Percentiles rank a stretch among this genome's conserved stretches.
Evolutionary conservation across 352 stramenopile genomes (phyloP).

Genomic region (Phytophthora podocarpi): DNA sequence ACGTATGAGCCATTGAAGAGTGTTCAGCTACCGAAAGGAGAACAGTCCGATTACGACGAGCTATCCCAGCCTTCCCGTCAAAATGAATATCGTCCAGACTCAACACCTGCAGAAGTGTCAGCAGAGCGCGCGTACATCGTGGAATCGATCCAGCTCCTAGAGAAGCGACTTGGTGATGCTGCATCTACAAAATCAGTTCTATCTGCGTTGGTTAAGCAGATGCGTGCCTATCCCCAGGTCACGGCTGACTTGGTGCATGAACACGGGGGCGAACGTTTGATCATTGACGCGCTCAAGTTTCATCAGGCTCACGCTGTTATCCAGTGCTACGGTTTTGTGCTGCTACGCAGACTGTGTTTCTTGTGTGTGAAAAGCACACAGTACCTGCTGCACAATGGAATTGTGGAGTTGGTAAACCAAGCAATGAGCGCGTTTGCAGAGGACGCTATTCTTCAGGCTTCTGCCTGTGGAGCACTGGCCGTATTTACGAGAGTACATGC

Average conservation of each 20-base stretch:
- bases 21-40: background rate
- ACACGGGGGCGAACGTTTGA: slow-evolving; percentile 44
- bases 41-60: slow-evolving; percentile 2
- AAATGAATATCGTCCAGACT: slow-evolving; percentile 7
- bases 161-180: slow-evolving; percentile 46
- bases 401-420: slow-evolving; percentile 55
- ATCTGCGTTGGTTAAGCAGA: slow-evolving; percentile 78
- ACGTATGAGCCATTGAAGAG: background rate
- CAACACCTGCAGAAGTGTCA: slow-evolving; percentile 2
- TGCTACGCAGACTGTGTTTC: slow-evolving; percentile 76
- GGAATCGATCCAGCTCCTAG: slow-evolving; percentile 56
- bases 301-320: slow-evolving; percentile 76
- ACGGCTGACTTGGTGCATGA: slow-evolving; percentile 67
- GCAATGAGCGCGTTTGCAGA: slow-evolving; percentile 74
- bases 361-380: slow-evolving; percentile 68
- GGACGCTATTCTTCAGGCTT: slow-evolving; percentile 81
- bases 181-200: slow-evolving; percentile 61
- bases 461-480: slow-evolving; percentile 73
- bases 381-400: slow-evolving; percentile 51
- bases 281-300: slow-evolving; percentile 61
- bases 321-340: slow-evolving; percentile 81
- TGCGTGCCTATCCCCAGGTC: slow-evolving; percentile 70
- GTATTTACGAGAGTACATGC: slow-evolving; percentile 69
- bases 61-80: background rate
- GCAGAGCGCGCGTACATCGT: slow-evolving; percentile 50